phyloP scores from a whole-genome alignment of 257 asterid species.

The Penstemon barbatus region DNA sequence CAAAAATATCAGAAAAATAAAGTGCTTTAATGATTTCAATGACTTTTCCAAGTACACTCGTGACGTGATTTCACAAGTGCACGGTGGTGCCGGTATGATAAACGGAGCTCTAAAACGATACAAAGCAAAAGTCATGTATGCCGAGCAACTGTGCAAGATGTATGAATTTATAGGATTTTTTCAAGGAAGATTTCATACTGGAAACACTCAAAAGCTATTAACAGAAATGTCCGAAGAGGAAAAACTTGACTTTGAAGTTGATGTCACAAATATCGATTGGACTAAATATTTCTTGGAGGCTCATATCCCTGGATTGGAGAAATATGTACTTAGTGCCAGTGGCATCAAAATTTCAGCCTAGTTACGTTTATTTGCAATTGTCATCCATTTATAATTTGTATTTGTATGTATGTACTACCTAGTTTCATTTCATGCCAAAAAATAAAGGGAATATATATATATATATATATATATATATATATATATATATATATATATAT shows the following conservation, averaged over 20 bases:
- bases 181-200: conserved; percentile 9
- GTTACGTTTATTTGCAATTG: neutral
- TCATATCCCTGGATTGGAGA: conserved; percentile 11
- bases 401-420: no score
- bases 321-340: neutral
- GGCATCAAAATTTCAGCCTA: neutral
- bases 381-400: no score
- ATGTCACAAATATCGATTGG: conserved; percentile 4
- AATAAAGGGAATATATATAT: no score
- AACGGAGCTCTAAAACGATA: neutral
- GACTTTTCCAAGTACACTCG: conserved; percentile 15
- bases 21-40: conserved; percentile 2
- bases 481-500: no score
- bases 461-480: no score
- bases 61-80: neutral
- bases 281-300: conserved; percentile 2
- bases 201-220: neutral
- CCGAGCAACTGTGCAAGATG: conserved; percentile 24
- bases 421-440: no score
- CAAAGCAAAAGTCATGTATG: conserved; percentile 17
- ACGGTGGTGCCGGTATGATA: neutral
- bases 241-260: conserved; percentile 9
- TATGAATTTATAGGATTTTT: conserved; percentile 16
- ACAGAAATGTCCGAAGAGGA: neutral
- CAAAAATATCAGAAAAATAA: neutral